Evolutionary conservation across 192 early-diverging fungal genomes (phyloP).

Genomic region (Mortierella antarctica): DNA sequence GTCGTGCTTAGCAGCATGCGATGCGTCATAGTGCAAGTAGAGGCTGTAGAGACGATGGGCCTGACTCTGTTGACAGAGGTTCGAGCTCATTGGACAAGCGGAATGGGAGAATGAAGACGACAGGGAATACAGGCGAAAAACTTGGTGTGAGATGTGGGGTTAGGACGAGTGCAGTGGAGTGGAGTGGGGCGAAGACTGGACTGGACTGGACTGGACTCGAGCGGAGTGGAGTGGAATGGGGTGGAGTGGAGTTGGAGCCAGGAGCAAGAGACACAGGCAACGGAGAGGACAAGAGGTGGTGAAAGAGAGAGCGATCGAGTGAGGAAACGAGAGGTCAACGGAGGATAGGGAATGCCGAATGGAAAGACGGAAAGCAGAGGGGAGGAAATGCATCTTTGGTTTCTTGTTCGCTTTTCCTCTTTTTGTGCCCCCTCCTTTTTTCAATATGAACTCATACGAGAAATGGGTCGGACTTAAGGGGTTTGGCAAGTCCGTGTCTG

Average conservation of each 20-base stretch:
- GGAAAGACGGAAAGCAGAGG: too few species aligned
- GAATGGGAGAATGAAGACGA: neutral
- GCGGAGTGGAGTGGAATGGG: neutral
- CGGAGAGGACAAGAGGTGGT: neutral
- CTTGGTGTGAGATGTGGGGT: neutral
- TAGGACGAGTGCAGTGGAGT: neutral
- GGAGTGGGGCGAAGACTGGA: neutral
- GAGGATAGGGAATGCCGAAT: too few species aligned
- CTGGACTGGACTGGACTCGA: neutral
- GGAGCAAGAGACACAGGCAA: slow-evolving; percentile 1
- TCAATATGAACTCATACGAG: too few species aligned
- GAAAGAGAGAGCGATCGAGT: neutral
- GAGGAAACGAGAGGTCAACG: too few species aligned
- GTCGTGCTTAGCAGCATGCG: slow-evolving; percentile 49
- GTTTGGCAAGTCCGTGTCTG: too few species aligned
- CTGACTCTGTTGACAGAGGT: slow-evolving; percentile 54
- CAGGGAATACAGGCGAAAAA: neutral
- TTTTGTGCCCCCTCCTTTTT: too few species aligned
- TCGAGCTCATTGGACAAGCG: slow-evolving; percentile 43
- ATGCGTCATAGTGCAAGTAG: slow-evolving; percentile 52
- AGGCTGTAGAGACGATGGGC: slow-evolving; percentile 51
- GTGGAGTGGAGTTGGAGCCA: neutral
- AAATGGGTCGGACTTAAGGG: too few species aligned
- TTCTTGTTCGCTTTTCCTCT: too few species aligned
- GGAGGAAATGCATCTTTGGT: too few species aligned